Evolutionary conservation across 441 rosid genomes (phyloP), one percentile per base, ranked within the genome.

Genomic region (Croton setiger): DNA sequence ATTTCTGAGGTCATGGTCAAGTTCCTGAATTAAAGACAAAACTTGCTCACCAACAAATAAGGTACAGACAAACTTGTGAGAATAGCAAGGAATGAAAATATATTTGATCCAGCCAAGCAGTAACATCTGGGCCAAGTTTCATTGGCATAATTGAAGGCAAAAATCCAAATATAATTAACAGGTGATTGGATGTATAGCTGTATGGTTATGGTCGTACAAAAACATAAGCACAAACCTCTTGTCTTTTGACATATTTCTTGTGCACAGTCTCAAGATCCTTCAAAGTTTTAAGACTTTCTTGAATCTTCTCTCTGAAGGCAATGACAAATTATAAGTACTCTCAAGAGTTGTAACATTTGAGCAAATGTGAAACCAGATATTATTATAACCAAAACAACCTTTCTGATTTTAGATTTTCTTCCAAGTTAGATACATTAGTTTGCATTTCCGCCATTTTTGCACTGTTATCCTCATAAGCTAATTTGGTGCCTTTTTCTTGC

Each of bases 401-500:
- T 61, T 90, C 90, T 69, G 75, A 70, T 67, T 87, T 87, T 69
- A 94, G 74, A 80, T 66, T 86, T 77, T 83, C 88, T 82, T 94
- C 98, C 68, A 92, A 67, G 78, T 72, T 76, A 61, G 88, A 79
- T 45, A 88, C 68, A n/a, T 81, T 83, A 69, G 84, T 80, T 72
- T 78, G 83, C 66, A 80, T 77, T 72, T 86, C 91, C 45, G 71
- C 76, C 81, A 92, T 81, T 81, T 86, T 87, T 63, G 72, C 57
- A 39, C 68, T 69, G 36, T 85, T 85, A 74, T 94, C 97, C 73
- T 88, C 96, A 79, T 64, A 72, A 66, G 97, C 97, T 84, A 90
- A 79, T 73, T 78, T 81, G 49, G 97, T 77, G 78, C 93, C 96
- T 81, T 89, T 88, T 79, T 92, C 99, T 85, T 87, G 97, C 98